Conservation (phyloP, 345 rosid genomes). For the Punica granatum region DNA sequence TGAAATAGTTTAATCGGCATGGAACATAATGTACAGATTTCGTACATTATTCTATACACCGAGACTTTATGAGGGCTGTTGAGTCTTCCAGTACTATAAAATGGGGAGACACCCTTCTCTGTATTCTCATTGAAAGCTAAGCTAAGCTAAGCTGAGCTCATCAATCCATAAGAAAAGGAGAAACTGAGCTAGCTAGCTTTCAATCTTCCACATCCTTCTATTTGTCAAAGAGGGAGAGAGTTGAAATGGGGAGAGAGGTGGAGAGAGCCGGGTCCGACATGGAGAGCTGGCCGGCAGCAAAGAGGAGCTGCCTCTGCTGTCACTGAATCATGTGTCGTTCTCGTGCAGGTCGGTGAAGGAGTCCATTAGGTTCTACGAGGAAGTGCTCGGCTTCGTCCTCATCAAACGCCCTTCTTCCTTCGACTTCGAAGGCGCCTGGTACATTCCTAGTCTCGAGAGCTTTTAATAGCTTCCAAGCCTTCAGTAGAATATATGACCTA, state of each 20-base stretch:
- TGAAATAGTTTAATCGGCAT: too few species aligned
- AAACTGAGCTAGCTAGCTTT: too few species aligned
- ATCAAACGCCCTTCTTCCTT: conserved; percentile 50
- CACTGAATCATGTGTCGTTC: conserved; percentile 39
- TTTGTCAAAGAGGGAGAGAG: neutral
- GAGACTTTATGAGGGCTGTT: neutral
- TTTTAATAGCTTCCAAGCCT: too few species aligned
- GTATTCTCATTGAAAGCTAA: too few species aligned
- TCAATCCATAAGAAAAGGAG: too few species aligned
- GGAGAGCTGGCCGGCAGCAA: neutral
- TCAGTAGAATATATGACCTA: too few species aligned
- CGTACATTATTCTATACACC: too few species aligned
- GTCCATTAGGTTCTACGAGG: conserved; percentile 31
- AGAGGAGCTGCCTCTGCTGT: conserved; percentile 21
- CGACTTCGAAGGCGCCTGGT: conserved; percentile 48
- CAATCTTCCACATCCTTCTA: neutral
- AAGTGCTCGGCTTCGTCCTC: conserved; percentile 39
- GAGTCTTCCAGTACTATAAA: too few species aligned
- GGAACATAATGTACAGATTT: too few species aligned
- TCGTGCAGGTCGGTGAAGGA: conserved; percentile 29
- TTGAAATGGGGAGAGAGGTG: neutral
- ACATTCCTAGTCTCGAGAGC: neutral
- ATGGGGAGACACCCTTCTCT: too few species aligned
- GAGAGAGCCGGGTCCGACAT: neutral
- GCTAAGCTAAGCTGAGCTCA: too few species aligned